These are phyloP conservation scores for Coemansia asiatica DNA, from an alignment of 192 early-diverging fungal genomes.

Conservation along the genomic window DNA sequence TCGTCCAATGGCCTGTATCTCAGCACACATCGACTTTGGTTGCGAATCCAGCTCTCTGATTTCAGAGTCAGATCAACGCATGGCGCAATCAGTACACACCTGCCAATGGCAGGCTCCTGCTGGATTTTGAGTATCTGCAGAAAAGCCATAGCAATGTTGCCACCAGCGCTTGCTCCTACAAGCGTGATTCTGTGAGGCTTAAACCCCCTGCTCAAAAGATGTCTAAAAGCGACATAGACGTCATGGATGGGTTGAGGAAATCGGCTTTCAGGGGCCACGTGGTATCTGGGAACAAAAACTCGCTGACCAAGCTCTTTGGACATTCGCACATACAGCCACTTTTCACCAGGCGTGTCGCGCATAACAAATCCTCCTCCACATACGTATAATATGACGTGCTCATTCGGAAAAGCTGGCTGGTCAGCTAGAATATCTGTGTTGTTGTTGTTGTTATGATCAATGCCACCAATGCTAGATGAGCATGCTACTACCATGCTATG, in stretches of 20 bases:
- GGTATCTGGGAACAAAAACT: constrained; percentile 32
- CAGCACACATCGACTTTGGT: constrained; percentile 18
- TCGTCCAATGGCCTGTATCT: neutral
- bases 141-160: constrained; percentile 15
- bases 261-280: constrained; percentile 15
- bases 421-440: neutral
- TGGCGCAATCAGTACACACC: constrained; percentile 17
- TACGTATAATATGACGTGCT: constrained; percentile 21
- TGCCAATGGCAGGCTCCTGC: neutral
- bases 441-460: neutral
- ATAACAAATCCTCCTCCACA: constrained; percentile 25
- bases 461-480: neutral
- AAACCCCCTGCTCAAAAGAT: constrained; percentile 21
- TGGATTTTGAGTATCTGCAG: constrained; percentile 13
- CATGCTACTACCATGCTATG: neutral
- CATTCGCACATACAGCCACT: constrained; percentile 20
- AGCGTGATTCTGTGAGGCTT: constrained; percentile 12
- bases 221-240: constrained; percentile 18
- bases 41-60: constrained; percentile 21
- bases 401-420: neutral
- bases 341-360: constrained; percentile 10
- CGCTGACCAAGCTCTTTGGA: constrained; percentile 21
- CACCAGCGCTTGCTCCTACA: constrained; percentile 25
- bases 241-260: constrained; percentile 34
- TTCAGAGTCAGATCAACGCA: constrained; percentile 23